Evolutionary conservation across 1,139 yeast genomes (phyloP).

Genomic region (Blastobotrys buckinghamii): DNA sequence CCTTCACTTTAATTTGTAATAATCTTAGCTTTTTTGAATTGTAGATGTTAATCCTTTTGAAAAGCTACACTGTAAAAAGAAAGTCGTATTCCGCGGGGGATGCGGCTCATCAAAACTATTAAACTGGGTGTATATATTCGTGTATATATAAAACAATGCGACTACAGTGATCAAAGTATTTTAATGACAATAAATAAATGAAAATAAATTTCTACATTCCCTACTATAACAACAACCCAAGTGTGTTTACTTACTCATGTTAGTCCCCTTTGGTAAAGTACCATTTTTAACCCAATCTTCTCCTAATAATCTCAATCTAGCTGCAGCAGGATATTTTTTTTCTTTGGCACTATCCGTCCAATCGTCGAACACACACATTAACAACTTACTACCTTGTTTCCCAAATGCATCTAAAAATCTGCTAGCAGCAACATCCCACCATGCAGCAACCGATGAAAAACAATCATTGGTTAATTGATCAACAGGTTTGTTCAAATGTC

Average conservation of each 20-base stretch:
- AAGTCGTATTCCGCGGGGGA: too few species aligned
- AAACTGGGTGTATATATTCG: too few species aligned
- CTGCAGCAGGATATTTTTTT: conserved; percentile 64
- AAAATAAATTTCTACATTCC: too few species aligned
- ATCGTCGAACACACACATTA: conserved; percentile 40
- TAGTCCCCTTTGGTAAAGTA: conserved; percentile 26
- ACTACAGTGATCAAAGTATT: too few species aligned
- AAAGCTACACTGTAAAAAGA: too few species aligned
- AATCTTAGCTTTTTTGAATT: too few species aligned
- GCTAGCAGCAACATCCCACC: conserved; percentile 87
- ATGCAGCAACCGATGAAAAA: conserved; percentile 63
- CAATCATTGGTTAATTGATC: conserved; percentile 58
- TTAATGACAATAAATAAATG: too few species aligned
- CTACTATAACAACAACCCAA: too few species aligned
- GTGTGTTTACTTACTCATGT: conserved; percentile 12
- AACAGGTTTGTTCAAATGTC: conserved; percentile 55
- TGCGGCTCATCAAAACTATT: too few species aligned
- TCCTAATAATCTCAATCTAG: conserved; percentile 64
- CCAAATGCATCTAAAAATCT: conserved; percentile 56
- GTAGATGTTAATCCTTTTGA: too few species aligned
- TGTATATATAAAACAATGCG: too few species aligned
- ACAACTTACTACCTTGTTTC: conserved; percentile 59
- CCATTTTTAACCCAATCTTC: conserved; percentile 63
- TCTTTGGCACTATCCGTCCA: conserved; percentile 50
- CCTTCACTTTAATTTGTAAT: too few species aligned